phyloP scores from a whole-genome alignment of 257 asterid genomes.

The Striga asiatica region DNA sequence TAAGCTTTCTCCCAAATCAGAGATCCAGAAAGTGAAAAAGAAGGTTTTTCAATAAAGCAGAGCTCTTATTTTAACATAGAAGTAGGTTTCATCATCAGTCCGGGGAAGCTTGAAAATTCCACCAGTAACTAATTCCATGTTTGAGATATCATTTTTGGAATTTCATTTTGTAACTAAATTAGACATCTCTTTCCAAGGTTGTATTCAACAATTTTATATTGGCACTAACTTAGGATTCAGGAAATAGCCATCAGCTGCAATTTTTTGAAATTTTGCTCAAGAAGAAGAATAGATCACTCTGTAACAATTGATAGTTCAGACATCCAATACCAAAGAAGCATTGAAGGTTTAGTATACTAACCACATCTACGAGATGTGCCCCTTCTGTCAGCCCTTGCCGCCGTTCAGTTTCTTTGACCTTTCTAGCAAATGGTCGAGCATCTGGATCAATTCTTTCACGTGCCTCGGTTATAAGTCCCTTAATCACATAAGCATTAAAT shows the following conservation, averaged over 20 bases:
- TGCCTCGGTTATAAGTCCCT: conserved; percentile 91
- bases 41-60: neutral
- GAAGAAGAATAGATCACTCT: neutral
- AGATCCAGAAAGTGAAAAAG: conserved; percentile 6
- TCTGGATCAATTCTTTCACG: conserved; percentile 90
- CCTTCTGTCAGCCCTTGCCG: conserved; percentile 94
- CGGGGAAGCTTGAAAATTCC: neutral
- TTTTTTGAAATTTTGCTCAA: neutral
- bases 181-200: neutral
- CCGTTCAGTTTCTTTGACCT: conserved; percentile 77
- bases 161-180: neutral
- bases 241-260: conserved; percentile 10
- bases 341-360: conserved; percentile 29
- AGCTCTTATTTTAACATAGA: conserved; percentile 13
- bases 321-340: conserved; percentile 1
- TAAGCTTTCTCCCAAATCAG: conserved; percentile 2
- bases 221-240: neutral
- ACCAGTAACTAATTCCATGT: conserved; percentile 5
- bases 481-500: conserved; percentile 17
- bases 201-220: neutral
- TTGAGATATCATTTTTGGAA: neutral
- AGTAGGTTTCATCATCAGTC: conserved; percentile 12
- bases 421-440: conserved; percentile 94
- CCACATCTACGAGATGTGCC: conserved; percentile 83
- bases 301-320: conserved; percentile 5